Percentiles rank a stretch among this genome's conserved stretches.
Evolutionary conservation across 495 filamentous ascomycete species (phyloP).

Genomic region (Amorphotheca resinae): DNA sequence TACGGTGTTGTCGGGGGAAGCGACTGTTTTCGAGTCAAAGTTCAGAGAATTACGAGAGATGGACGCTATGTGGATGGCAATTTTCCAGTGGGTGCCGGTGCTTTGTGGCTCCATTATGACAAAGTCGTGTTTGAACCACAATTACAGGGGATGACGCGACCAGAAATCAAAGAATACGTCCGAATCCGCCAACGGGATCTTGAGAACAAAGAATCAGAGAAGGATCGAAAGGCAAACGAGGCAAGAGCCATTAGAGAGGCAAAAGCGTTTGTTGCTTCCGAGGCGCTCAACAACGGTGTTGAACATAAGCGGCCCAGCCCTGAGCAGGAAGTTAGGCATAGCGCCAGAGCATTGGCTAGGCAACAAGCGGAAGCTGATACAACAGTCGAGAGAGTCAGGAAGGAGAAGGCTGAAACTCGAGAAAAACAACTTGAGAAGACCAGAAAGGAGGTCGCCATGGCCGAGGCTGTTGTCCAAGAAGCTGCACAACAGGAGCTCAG

Average conservation of each 20-base stretch:
- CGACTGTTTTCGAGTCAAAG: constrained; percentile 42
- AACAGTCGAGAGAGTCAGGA: constrained; percentile 2
- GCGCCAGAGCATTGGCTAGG: constrained; percentile 10
- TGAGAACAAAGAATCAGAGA: constrained; percentile 27
- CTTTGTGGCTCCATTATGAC: constrained; percentile 43
- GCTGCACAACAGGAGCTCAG: constrained; percentile 15
- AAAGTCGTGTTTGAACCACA: constrained; percentile 37
- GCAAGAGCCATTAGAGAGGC: constrained; percentile 33
- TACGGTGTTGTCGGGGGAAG: constrained; percentile 38
- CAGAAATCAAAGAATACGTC: constrained; percentile 43
- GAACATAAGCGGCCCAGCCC: constrained; percentile 1
- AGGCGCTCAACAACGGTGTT: background rate
- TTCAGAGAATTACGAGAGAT: constrained; percentile 35
- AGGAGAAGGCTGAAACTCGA: constrained; percentile 14
- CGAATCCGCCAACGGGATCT: constrained; percentile 37
- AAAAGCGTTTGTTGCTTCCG: constrained; percentile 25
- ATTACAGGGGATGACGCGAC: constrained; percentile 27
- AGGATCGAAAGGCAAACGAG: constrained; percentile 34
- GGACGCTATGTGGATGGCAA: constrained; percentile 34
- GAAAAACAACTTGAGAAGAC: constrained; percentile 16
- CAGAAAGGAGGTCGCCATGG: constrained; percentile 17
- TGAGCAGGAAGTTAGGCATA: constrained; percentile 17
- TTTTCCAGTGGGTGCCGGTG: constrained; percentile 38
- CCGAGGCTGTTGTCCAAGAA: constrained; percentile 13
- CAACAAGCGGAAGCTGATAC: constrained; percentile 15